A percentile compares a stretch with the other conserved stretches of the same genome.
Evolutionary conservation across 495 filamentous ascomycete species (phyloP).

Genomic region (Xylaria acuta): DNA sequence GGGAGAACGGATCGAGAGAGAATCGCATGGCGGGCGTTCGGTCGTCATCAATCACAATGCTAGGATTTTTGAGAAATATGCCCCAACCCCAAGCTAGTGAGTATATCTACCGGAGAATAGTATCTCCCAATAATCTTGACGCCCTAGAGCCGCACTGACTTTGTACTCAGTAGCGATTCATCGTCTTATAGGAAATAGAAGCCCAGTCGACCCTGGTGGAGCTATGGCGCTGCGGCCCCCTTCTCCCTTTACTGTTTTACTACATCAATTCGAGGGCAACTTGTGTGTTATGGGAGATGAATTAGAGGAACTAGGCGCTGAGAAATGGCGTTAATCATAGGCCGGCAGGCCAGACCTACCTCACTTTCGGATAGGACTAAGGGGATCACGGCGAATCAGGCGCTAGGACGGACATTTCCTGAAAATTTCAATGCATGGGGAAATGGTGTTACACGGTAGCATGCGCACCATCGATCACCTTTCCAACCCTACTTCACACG

Average conservation of each 20-base stretch:
- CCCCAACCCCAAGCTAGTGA: conserved; percentile 22
- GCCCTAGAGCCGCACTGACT: not conserved
- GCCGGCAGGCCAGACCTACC: not conserved
- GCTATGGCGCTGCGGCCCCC: not conserved
- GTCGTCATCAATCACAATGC: conserved; percentile 21
- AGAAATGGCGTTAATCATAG: conserved; percentile 13
- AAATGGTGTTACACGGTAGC: conserved; percentile 13
- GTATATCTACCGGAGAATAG: not conserved
- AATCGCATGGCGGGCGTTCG: not conserved
- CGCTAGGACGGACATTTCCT: not conserved
- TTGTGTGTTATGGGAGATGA: not conserved
- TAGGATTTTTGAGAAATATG: conserved; percentile 2
- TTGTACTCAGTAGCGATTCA: not conserved
- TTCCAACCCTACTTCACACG: not conserved
- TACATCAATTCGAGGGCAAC: not conserved
- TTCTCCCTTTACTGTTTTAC: not conserved
- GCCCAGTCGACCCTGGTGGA: not conserved
- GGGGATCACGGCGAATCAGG: not conserved
- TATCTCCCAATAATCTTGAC: not conserved
- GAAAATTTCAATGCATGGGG: not conserved
- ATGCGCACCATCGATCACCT: not conserved
- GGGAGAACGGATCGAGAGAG: not conserved
- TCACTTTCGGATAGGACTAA: not conserved
- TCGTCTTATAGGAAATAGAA: too few species aligned
- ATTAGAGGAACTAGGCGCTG: not conserved